Evolutionary conservation across 176 grass and related monocot genomes (phyloP).

Genomic region (Aegilops speltoides): DNA sequence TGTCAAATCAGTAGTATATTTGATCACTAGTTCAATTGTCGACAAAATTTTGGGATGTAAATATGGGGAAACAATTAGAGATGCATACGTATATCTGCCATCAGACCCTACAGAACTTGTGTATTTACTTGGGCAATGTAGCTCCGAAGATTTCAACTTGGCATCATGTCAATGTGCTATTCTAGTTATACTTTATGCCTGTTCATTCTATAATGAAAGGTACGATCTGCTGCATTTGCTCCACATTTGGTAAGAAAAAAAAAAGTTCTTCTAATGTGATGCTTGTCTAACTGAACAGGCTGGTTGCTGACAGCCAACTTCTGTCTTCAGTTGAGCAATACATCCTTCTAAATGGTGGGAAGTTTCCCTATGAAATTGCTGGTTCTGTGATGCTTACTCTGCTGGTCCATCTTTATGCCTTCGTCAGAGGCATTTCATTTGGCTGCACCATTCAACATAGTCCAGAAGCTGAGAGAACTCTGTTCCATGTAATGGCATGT

Average conservation of each 20-base stretch:
- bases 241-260: conserved; percentile 2
- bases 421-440: conserved; percentile 65
- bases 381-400: conserved; percentile 63
- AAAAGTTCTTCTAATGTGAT: conserved; percentile 25
- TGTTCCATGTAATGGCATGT: conserved; percentile 59
- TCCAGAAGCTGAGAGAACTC: conserved; percentile 71
- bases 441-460: conserved; percentile 47
- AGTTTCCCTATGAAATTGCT: conserved; percentile 47
- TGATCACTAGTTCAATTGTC: conserved; percentile 63
- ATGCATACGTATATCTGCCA: conserved; percentile 69
- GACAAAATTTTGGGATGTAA: conserved; percentile 66
- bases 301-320: conserved; percentile 67
- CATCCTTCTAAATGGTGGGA: conserved; percentile 75
- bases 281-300: conserved; percentile 46
- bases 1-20: conserved; percentile 81
- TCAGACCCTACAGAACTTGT: conserved; percentile 77
- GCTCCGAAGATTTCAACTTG: conserved; percentile 67
- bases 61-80: conserved; percentile 80
- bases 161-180: conserved; percentile 76
- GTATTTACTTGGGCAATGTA: conserved; percentile 76
- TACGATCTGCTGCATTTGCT: conserved; percentile 36
- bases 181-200: conserved; percentile 75
- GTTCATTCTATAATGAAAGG: conserved; percentile 82
- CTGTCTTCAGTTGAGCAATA: conserved; percentile 96
- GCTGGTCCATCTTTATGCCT: conserved; percentile 79